Evolutionary conservation across 371 early-diverging fungal species (phyloP), one percentile per base, ranked within the genome.

Genomic region (Mucor plumbeus): DNA sequence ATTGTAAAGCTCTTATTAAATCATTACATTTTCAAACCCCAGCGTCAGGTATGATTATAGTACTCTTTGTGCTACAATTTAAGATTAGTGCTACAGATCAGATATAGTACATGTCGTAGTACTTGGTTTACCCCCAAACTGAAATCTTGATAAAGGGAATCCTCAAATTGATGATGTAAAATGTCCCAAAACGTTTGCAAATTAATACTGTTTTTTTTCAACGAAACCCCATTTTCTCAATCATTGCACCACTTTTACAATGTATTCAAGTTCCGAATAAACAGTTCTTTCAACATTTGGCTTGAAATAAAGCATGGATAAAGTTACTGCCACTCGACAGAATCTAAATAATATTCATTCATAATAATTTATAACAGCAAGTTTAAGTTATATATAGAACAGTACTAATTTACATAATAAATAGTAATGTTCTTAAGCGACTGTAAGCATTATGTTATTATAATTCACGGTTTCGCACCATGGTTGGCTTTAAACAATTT

Each of bases 191-290:
- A 47, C 19, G 47, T 47, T 17, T 47, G 8, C 21, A 47, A 47
- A 47, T 19, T 47, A 19, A 8, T 8, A n/a, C 44, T 15, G 17
- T 1, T 44, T n/a, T 44, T n/a, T 26, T 26, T 26, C 26, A 26
- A 26, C 26, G 3, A 26, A 26, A 38, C 53, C 53, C 53, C 53
- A 53, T 53, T 53, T 53, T 31, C 53, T 53, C 53, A 53, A 53
- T 53, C 53, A 53, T 53, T 53, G 53, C 53, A 53, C 53, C 53
- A 53, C 53, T 53, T 53, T 41, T 53, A 26, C 53, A 47, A 47
- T 8, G 17, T 7, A 6, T 53, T 53, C 53, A 53, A 53, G 31
- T 31, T 14, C 53, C 53, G 53, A 26, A 53, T 26, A 5, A 31
- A 53, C 10, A 19, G 0, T 26, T 26, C 14, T 53, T 10, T 31